A percentile compares a stretch with the other conserved stretches of the same genome.
Evolutionary conservation across 164 flowering plant species (phyloP).

Genomic region (Berberis thunbergii): DNA sequence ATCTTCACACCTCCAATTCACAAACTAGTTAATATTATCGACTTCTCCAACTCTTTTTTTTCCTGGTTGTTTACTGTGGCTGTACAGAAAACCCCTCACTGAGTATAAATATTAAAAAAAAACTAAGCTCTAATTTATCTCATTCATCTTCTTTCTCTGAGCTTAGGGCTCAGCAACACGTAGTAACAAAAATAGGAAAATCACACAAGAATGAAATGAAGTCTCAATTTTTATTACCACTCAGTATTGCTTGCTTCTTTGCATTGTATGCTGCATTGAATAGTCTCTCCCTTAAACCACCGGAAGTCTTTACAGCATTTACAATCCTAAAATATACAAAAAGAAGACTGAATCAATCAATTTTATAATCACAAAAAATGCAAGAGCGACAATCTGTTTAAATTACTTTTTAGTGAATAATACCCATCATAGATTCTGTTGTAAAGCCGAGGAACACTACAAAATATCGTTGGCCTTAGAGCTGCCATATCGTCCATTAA

Average conservation of each 20-base stretch:
- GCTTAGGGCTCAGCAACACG: too few relatives aligned
- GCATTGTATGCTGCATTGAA: conserved; percentile 89
- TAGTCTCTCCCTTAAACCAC: conserved; percentile 66
- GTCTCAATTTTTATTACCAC: conserved; percentile 34
- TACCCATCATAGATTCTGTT: conserved; percentile 86
- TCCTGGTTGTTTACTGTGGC: too few relatives aligned
- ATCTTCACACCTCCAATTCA: too few relatives aligned
- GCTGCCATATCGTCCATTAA: conserved; percentile 89
- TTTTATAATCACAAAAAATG: background rate
- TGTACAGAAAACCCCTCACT: too few relatives aligned
- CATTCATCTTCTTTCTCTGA: too few relatives aligned
- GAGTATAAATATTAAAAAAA: too few relatives aligned
- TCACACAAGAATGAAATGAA: background rate
- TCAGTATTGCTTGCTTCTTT: conserved; percentile 81
- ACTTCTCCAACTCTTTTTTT: too few relatives aligned
- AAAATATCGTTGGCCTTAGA: conserved; percentile 82
- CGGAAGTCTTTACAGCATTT: conserved; percentile 86
- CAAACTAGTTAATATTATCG: too few relatives aligned
- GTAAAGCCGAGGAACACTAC: conserved; percentile 93
- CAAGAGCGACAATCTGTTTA: conserved; percentile 4
- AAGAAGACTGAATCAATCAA: background rate
- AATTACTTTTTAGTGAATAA: background rate
- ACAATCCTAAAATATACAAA: conserved; percentile 43
- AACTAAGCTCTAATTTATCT: too few relatives aligned
- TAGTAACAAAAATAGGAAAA: background rate